Percentiles rank a stretch among this genome's conserved stretches.
phyloP scores from a whole-genome alignment of 768 basidiomycete genomes.

The Rossbeevera mucosa region DNA sequence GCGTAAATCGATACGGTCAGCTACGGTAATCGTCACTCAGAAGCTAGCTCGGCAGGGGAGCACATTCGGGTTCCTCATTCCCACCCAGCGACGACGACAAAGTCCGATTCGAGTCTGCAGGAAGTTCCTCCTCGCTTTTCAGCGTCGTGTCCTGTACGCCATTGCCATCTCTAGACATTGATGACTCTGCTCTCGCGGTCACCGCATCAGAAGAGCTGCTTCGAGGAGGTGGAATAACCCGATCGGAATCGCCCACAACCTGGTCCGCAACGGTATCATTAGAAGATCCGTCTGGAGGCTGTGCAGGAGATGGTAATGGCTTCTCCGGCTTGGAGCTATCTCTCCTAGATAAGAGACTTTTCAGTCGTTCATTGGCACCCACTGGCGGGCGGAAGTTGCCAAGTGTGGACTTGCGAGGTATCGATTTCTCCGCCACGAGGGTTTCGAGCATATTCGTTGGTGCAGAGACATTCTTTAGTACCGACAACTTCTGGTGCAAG shows the following conservation, averaged over 20 bases:
- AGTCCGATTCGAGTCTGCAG: conserved; percentile 10
- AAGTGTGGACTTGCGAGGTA: conserved; percentile 37
- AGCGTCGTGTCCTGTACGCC: background rate
- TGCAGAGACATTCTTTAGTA: conserved; percentile 66
- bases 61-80: conserved; percentile 4
- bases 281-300: conserved; percentile 14
- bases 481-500: conserved; percentile 70
- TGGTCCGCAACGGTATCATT: conserved; percentile 13
- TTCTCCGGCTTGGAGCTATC: conserved; percentile 27
- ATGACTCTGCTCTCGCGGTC: conserved; percentile 6
- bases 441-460: conserved; percentile 80
- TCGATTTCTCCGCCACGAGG: conserved; percentile 75
- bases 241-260: conserved; percentile 13
- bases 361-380: conserved; percentile 35
- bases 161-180: conserved; percentile 5
- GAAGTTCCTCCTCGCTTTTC: conserved; percentile 3
- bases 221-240: conserved; percentile 20
- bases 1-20: conserved; percentile 9
- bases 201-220: conserved; percentile 8
- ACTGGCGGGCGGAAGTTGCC: conserved; percentile 20
- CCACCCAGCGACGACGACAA: conserved; percentile 3
- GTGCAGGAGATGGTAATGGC: conserved; percentile 25
- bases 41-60: conserved; percentile 9
- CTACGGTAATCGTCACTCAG: conserved; percentile 13
- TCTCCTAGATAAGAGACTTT: conserved; percentile 33